These are phyloP conservation scores for Thraustochytrium sp. DNA, from an alignment of 352 stramenopile genomes.

Conservation along the genomic window DNA sequence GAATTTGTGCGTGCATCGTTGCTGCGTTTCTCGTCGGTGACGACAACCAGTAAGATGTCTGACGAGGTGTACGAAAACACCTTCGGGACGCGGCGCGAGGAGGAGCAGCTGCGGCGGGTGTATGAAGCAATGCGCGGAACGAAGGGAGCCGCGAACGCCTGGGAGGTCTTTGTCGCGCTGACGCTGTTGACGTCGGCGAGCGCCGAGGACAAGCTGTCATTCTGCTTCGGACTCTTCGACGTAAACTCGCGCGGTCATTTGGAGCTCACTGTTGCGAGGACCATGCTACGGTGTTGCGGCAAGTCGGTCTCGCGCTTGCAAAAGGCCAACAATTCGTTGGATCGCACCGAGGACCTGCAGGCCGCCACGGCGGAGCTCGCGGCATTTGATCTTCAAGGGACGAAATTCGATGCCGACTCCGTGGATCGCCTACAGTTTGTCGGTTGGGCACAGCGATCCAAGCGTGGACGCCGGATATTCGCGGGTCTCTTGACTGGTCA, in stretches of 20 bases:
- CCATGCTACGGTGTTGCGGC: conserved; percentile 36
- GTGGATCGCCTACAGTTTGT: conserved; percentile 10
- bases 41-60: conserved; percentile 39
- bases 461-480: neutral
- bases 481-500: neutral
- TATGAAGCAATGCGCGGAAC: neutral
- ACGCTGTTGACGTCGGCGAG: neutral
- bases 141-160: conserved; percentile 23
- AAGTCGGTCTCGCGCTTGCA: neutral
- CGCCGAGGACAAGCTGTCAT: conserved; percentile 23
- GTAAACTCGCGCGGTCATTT: conserved; percentile 1
- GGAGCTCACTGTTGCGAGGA: neutral
- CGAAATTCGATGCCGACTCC: neutral
- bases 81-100: neutral
- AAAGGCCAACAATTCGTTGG: neutral
- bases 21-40: conserved; percentile 23
- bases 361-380: neutral
- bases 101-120: neutral
- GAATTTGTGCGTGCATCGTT: neutral
- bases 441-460: neutral
- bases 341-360: conserved; percentile 7
- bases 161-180: conserved; percentile 31
- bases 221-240: conserved; percentile 43
- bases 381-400: neutral
- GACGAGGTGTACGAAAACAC: conserved; percentile 37